Evolutionary conservation across 805 yeast genomes (phyloP).

Genomic region (Candida michaelii): DNA sequence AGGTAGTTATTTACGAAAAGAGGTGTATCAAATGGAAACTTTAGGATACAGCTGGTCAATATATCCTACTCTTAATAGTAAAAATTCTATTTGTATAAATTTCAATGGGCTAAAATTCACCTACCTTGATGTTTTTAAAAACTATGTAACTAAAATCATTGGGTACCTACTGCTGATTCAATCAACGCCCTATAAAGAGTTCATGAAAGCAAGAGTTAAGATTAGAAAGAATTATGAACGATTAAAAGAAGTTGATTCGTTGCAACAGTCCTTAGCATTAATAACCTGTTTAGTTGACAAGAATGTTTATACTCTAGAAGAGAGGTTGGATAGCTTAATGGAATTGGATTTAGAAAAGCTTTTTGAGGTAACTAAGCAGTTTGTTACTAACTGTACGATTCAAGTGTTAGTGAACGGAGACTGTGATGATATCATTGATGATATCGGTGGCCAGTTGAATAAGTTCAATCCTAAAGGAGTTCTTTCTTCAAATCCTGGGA

Average conservation of each 20-base stretch:
- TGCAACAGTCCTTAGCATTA: slow-evolving; percentile 50
- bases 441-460: slow-evolving; percentile 6
- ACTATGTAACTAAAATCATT: slow-evolving; percentile 26
- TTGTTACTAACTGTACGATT: slow-evolving; percentile 1
- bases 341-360: slow-evolving; percentile 37
- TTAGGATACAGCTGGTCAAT: slow-evolving; percentile 59
- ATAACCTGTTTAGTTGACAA: slow-evolving; percentile 55
- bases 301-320: slow-evolving; percentile 52
- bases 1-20: slow-evolving; percentile 36
- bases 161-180: slow-evolving; percentile 8
- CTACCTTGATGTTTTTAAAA: slow-evolving; percentile 34
- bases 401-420: slow-evolving; percentile 13
- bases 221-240: slow-evolving; percentile 49
- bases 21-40: slow-evolving; percentile 54
- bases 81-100: slow-evolving; percentile 51
- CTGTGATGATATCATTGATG: slow-evolving; percentile 2
- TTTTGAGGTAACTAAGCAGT: not conserved
- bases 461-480: not conserved
- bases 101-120: slow-evolving; percentile 53
- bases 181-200: slow-evolving; percentile 26
- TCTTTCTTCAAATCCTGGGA: not conserved
- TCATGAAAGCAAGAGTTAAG: slow-evolving; percentile 45
- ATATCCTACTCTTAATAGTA: slow-evolving; percentile 54
- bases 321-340: slow-evolving; percentile 57
- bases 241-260: slow-evolving; percentile 44